Evolutionary conservation across 768 basidiomycete species (phyloP).

Genomic region (Dioszegia crocea): DNA sequence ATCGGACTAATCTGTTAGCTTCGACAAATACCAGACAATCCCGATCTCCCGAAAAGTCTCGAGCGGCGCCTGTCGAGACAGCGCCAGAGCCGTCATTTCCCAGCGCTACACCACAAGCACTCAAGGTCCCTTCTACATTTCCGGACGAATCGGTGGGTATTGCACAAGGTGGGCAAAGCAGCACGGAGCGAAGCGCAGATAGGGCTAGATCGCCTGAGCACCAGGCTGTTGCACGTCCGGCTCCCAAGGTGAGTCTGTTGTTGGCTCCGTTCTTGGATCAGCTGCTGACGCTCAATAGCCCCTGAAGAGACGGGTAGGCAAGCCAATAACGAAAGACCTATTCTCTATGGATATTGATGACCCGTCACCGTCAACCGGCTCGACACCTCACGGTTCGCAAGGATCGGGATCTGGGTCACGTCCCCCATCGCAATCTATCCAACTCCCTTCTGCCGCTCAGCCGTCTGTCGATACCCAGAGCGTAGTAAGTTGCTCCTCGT

Average conservation of each 20-base stretch:
- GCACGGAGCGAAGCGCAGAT: neutral
- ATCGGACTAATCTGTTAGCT: no score
- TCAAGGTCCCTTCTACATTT: slow-evolving; percentile 35
- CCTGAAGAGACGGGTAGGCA: slow-evolving; percentile 22
- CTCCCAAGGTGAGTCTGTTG: neutral
- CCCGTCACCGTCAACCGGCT: neutral
- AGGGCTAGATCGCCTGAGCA: slow-evolving; percentile 10
- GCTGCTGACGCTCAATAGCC: slow-evolving; percentile 2
- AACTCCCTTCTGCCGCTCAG: slow-evolving; percentile 1
- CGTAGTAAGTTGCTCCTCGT: neutral
- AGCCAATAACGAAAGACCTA: neutral
- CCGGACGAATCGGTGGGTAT: slow-evolving; percentile 25
- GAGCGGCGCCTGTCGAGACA: neutral
- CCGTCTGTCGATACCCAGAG: neutral
- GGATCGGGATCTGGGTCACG: neutral
- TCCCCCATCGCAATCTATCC: no score
- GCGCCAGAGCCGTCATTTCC: neutral
- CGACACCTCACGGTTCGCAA: neutral
- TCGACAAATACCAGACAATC: neutral
- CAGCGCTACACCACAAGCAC: neutral
- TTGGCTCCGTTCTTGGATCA: neutral
- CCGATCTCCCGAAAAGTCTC: neutral
- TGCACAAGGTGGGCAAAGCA: neutral
- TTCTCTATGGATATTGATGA: slow-evolving; percentile 5
- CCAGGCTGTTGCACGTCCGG: neutral